A percentile compares a stretch with the other conserved stretches of the same genome.
Evolutionary conservation across 805 yeast genomes (phyloP).

Genomic region (Pachysolen tannophilus): DNA sequence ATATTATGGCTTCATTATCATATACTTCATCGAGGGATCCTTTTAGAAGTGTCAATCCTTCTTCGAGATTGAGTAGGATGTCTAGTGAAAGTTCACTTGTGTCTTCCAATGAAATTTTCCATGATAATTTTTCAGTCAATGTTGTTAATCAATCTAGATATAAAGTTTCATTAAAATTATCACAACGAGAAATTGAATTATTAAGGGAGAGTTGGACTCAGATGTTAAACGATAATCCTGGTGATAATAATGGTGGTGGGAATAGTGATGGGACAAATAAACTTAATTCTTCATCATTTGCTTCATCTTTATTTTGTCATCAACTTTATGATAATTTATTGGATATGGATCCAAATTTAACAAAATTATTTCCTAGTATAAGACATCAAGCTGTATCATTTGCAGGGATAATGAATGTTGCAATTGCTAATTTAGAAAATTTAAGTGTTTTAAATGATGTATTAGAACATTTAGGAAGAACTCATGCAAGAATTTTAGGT

Average conservation of each 20-base stretch:
- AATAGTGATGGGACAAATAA: conserved; percentile 26
- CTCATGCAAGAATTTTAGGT: conserved; percentile 69
- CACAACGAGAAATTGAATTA: conserved; percentile 25
- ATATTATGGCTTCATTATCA: no score
- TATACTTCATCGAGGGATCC: no score
- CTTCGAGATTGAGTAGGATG: no score
- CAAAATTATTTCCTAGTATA: conserved; percentile 62
- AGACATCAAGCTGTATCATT: conserved; percentile 74
- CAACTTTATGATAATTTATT: conserved; percentile 70
- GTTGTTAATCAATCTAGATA: conserved; percentile 1
- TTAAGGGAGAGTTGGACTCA: conserved; percentile 32
- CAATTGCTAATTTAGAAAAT: conserved; percentile 57
- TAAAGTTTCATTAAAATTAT: conserved; percentile 13
- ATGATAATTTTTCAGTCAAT: no score
- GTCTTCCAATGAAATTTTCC: no score
- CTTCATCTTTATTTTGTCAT: conserved; percentile 59
- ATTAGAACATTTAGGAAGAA: conserved; percentile 55
- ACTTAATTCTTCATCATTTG: conserved; percentile 26
- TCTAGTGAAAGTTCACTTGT: no score
- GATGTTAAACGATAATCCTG: no score
- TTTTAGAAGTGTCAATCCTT: no score
- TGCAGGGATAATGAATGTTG: conserved; percentile 68
- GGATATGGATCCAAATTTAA: conserved; percentile 51
- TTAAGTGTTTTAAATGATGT: conserved; percentile 50
- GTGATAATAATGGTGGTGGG: no score